phyloP scores from a whole-genome alignment of 2,329 filamentous ascomycete species.

The Colletotrichum brevisporum region DNA sequence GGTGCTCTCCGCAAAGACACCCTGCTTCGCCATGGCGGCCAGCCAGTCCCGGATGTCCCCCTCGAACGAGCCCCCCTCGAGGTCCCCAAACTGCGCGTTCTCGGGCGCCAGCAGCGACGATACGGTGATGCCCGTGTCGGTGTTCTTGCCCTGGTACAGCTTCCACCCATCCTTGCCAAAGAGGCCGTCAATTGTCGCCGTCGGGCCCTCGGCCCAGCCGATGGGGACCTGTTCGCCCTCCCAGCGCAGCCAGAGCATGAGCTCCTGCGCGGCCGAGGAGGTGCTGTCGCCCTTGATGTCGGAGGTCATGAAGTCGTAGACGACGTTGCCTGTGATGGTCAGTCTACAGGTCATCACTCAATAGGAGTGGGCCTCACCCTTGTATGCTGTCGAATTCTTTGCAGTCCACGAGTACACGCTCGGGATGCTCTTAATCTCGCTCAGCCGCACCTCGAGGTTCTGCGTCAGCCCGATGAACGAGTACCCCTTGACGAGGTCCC shows the following conservation, averaged over 20 bases:
- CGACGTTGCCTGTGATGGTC: constrained; percentile 51
- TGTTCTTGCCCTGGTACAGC: constrained; percentile 58
- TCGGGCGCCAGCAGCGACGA: constrained; percentile 51
- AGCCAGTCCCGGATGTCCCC: constrained; percentile 60
- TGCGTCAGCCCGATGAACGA: constrained; percentile 60
- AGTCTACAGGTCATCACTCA: not conserved
- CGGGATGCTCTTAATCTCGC: constrained; percentile 55
- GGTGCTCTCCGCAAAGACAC: constrained; percentile 51
- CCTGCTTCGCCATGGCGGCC: constrained; percentile 52
- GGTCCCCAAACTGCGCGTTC: constrained; percentile 50
- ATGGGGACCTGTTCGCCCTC: constrained; percentile 61
- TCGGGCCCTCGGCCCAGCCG: constrained; percentile 52
- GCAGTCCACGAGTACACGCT: constrained; percentile 56
- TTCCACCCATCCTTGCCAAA: constrained; percentile 56
- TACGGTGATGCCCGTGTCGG: constrained; percentile 58
- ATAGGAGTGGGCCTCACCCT: constrained; percentile 42
- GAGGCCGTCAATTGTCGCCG: constrained; percentile 52
- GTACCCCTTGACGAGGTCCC: constrained; percentile 58
- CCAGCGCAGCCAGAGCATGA: constrained; percentile 61
- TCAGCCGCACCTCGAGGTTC: constrained; percentile 55
- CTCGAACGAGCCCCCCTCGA: constrained; percentile 48
- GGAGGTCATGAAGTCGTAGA: constrained; percentile 61
- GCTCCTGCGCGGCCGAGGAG: constrained; percentile 53
- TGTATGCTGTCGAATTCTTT: constrained; percentile 56
- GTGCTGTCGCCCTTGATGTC: constrained; percentile 59